Conservation (phyloP, 306 rosid genomes). For the Canavalia ensiformis region DNA sequence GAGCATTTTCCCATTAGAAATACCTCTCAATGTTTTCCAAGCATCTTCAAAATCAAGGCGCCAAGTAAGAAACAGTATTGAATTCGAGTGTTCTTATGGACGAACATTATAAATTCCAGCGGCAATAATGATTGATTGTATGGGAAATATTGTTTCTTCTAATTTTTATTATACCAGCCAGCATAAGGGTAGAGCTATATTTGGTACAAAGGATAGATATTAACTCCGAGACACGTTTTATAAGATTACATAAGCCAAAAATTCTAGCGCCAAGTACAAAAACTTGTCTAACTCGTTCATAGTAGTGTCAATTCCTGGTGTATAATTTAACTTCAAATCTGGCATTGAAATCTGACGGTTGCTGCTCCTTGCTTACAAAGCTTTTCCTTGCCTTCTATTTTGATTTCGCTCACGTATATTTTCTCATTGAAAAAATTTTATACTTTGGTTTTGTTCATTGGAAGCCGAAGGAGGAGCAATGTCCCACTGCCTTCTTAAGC, state of each 20-base stretch:
- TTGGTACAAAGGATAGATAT: background rate
- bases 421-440: constrained; percentile 7
- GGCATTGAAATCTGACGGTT: constrained; percentile 40
- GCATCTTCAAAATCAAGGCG: background rate
- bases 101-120: background rate
- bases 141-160: constrained; percentile 17
- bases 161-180: background rate
- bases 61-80: background rate
- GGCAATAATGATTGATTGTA: background rate
- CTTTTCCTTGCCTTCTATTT: constrained; percentile 3
- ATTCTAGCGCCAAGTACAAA: constrained; percentile 7
- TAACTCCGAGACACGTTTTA: background rate
- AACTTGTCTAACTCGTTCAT: background rate
- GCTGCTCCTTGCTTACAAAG: constrained; percentile 30
- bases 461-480: constrained; percentile 39
- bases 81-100: background rate
- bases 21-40: background rate
- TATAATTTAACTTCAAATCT: constrained; percentile 44
- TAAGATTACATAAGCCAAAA: constrained; percentile 29
- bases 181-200: background rate
- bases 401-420: background rate
- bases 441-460: constrained; percentile 8
- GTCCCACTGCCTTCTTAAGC: constrained; percentile 58
- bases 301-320: constrained; percentile 17
- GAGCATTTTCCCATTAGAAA: background rate